Percentiles rank a stretch among this genome's conserved stretches.
Conservation (phyloP, 306 rosid species). For the Quercus dentata region DNA sequence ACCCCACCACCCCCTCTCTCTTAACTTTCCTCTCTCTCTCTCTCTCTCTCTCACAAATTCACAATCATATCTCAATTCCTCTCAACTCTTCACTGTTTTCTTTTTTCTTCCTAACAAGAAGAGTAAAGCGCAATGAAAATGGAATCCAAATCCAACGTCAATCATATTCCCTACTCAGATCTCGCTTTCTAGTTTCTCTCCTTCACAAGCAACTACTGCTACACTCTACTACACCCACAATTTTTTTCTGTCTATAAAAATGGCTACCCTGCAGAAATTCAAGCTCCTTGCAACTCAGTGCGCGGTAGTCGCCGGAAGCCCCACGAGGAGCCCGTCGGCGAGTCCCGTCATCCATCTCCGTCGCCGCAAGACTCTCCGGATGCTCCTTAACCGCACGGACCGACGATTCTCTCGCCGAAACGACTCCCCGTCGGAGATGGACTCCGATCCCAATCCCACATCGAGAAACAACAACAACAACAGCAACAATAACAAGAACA, state of each 20-base stretch:
- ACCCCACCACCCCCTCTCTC: not conserved
- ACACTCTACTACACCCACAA: no score
- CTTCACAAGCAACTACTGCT: conserved; percentile 13
- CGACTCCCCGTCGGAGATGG: conserved; percentile 21
- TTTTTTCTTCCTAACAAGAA: not conserved
- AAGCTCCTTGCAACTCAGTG: conserved; percentile 82
- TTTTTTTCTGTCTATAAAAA: not conserved
- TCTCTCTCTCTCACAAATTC: conserved; percentile 8
- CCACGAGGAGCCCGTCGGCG: conserved; percentile 60
- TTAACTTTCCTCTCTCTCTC: not conserved
- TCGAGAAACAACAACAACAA: conserved; percentile 23
- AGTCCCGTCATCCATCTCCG: conserved; percentile 89
- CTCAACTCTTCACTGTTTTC: not conserved
- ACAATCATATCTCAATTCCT: not conserved
- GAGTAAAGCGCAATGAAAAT: conserved; percentile 7
- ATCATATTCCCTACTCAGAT: conserved; percentile 38
- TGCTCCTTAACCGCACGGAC: conserved; percentile 62
- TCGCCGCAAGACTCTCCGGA: conserved; percentile 69
- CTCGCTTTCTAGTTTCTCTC: conserved; percentile 47
- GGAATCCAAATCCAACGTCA: not conserved
- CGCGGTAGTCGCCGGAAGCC: conserved; percentile 69
- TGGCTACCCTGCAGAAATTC: conserved; percentile 75
- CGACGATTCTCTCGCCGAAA: conserved; percentile 42
- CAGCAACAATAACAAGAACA: not conserved
- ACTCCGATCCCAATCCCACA: conserved; percentile 13